Evolutionary conservation across 352 stramenopile genomes (phyloP).

Genomic region (Phytophthora megakarya): DNA sequence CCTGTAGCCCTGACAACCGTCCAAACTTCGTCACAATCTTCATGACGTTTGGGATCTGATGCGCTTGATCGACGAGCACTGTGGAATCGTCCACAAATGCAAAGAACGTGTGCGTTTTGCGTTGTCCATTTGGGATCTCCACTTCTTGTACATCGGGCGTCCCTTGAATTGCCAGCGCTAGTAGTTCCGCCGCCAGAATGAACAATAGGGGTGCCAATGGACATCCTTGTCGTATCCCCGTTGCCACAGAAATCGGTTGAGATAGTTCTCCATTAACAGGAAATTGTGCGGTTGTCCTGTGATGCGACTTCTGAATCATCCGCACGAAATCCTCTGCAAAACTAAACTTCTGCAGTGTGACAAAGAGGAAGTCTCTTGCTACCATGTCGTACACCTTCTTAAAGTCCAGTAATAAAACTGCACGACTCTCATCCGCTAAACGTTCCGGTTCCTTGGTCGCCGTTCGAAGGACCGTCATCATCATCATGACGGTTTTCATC

Average conservation of each 20-base stretch:
- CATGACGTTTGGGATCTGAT: neutral
- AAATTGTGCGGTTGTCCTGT: neutral
- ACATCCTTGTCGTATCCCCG: neutral
- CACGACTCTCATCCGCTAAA: too few species aligned
- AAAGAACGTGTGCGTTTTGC: neutral
- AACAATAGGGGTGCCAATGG: neutral
- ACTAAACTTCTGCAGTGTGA: too few species aligned
- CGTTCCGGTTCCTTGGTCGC: too few species aligned
- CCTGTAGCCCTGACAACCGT: neutral
- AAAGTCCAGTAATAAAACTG: too few species aligned
- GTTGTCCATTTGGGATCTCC: too few species aligned
- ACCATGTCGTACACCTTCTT: too few species aligned
- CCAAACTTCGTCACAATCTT: neutral
- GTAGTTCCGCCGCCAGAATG: neutral
- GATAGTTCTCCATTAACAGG: neutral
- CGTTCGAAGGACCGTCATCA: too few species aligned
- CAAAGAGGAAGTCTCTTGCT: too few species aligned
- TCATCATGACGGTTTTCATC: conserved; percentile 9
- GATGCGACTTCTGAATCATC: neutral
- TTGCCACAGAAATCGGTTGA: neutral
- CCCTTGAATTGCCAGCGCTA: neutral
- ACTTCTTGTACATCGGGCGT: neutral
- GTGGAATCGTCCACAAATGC: neutral
- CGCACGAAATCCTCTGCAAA: neutral
- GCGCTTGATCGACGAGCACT: neutral